A percentile compares a stretch with the other conserved stretches of the same genome.
phyloP scores from a whole-genome alignment of 106 monocot genomes.

The Narthecium ossifragum region DNA sequence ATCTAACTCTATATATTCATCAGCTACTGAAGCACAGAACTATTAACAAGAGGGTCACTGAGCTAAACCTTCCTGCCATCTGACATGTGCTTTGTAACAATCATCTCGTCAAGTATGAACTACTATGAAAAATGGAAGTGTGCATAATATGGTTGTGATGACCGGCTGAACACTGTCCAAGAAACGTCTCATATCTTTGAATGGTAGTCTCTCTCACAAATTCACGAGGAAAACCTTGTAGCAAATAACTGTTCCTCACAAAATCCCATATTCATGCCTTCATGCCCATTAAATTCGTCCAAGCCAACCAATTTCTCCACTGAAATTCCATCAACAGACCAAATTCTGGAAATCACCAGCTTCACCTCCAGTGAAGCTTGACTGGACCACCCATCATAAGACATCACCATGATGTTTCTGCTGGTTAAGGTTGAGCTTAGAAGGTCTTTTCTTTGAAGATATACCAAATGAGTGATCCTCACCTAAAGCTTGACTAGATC shows the following conservation, averaged over 20 bases:
- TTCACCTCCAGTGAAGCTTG: slow-evolving; percentile 15
- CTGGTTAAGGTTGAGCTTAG: slow-evolving; percentile 3
- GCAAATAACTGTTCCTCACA: slow-evolving; percentile 8
- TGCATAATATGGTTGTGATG: too few species aligned
- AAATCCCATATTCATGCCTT: slow-evolving; percentile 21
- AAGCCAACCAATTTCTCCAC: slow-evolving; percentile 49
- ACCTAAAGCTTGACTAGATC: slow-evolving; percentile 6
- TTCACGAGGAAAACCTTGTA: slow-evolving; percentile 12
- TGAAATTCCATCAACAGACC: slow-evolving; percentile 11
- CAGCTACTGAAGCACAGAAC: too few species aligned
- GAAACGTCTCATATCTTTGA: too few species aligned
- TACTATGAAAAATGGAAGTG: too few species aligned
- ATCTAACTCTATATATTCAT: too few species aligned
- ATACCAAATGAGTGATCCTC: not conserved
- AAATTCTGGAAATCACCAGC: slow-evolving; percentile 12
- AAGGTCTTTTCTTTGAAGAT: slow-evolving; percentile 7
- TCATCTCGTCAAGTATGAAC: too few species aligned
- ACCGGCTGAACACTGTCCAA: too few species aligned
- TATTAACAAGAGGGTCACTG: too few species aligned
- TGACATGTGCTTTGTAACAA: too few species aligned
- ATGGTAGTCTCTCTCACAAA: not conserved
- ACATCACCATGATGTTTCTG: not conserved
- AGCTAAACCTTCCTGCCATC: too few species aligned
- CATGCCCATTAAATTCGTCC: slow-evolving; percentile 49
- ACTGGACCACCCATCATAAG: not conserved